A percentile compares a stretch with the other conserved stretches of the same genome.
These are phyloP conservation scores for Ceratocystis alfenasii DNA, from an alignment of 2,329 filamentous ascomycete genomes.

Conservation along the genomic window DNA sequence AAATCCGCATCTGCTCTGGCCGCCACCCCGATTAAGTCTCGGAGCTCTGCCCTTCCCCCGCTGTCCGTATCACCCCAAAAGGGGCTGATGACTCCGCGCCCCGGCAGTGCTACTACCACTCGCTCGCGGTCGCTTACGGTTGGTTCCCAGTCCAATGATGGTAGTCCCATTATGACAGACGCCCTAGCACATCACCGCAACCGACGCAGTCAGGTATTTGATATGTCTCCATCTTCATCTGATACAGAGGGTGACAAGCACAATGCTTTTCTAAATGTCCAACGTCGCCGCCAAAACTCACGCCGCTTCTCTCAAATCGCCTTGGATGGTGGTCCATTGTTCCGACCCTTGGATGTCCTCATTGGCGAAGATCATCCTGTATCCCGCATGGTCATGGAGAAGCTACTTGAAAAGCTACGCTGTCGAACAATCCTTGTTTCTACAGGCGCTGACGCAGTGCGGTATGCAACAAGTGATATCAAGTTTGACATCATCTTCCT, in stretches of 20 bases:
- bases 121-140: slow-evolving; percentile 82
- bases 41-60: slow-evolving; percentile 40
- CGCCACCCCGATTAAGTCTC: slow-evolving; percentile 46
- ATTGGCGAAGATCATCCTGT: slow-evolving; percentile 98
- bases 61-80: slow-evolving; percentile 53
- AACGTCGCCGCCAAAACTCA: slow-evolving; percentile 90
- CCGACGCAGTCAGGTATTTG: slow-evolving; percentile 84
- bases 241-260: slow-evolving; percentile 93
- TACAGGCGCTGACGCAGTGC: slow-evolving; percentile 81
- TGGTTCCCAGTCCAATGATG: slow-evolving; percentile 90
- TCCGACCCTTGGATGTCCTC: slow-evolving; percentile 81
- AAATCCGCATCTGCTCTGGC: slow-evolving; percentile 46
- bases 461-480: slow-evolving; percentile 90
- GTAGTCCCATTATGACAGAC: slow-evolving; percentile 59
- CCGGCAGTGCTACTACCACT: slow-evolving; percentile 45
- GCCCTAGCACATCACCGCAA: slow-evolving; percentile 69
- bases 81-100: slow-evolving; percentile 46
- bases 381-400: slow-evolving; percentile 97
- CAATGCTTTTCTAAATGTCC: slow-evolving; percentile 80
- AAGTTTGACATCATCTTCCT: slow-evolving; percentile 99
- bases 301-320: slow-evolving; percentile 84
- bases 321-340: slow-evolving; percentile 66
- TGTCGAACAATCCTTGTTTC: slow-evolving; percentile 87
- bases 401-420: slow-evolving; percentile 83
- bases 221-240: slow-evolving; percentile 92